These are phyloP conservation scores for Musa itinerans DNA, from an alignment of 176 grass and related monocot genomes.

Conservation along the genomic window DNA sequence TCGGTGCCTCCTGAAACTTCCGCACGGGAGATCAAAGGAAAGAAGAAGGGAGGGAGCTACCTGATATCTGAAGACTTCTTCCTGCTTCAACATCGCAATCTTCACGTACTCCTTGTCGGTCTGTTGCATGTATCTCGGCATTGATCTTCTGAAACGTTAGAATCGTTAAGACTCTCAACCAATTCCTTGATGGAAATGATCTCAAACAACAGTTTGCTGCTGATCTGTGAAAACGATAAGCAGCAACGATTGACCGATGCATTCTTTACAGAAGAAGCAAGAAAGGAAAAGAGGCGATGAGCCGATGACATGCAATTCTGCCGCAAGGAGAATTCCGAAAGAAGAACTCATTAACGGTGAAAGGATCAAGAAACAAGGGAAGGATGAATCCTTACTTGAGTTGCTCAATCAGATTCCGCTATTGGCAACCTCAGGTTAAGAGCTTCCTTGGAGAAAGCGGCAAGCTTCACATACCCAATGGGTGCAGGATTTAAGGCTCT, in stretches of 20 bases:
- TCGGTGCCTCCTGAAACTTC: not conserved
- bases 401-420: not conserved
- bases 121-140: conserved; percentile 14
- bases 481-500: conserved; percentile 2
- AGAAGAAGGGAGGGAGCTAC: not conserved
- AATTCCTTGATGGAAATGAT: too few species aligned
- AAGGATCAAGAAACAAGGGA: not conserved
- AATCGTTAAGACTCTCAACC: too few species aligned
- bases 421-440: not conserved
- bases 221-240: not conserved
- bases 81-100: conserved; percentile 50
- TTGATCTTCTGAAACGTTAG: not conserved
- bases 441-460: conserved; percentile 3
- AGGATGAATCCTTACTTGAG: not conserved
- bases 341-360: not conserved
- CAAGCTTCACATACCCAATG: conserved; percentile 1
- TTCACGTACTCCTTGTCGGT: conserved; percentile 47
- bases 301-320: too few species aligned
- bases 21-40: not conserved
- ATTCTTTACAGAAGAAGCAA: too few species aligned
- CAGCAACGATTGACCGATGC: not conserved
- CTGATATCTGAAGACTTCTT: conserved; percentile 43
- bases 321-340: not conserved
- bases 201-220: not conserved
- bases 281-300: too few species aligned